These are phyloP conservation scores for Rhizopus microsporus DNA, from an alignment of 371 early-diverging fungal genomes.

Conservation along the genomic window DNA sequence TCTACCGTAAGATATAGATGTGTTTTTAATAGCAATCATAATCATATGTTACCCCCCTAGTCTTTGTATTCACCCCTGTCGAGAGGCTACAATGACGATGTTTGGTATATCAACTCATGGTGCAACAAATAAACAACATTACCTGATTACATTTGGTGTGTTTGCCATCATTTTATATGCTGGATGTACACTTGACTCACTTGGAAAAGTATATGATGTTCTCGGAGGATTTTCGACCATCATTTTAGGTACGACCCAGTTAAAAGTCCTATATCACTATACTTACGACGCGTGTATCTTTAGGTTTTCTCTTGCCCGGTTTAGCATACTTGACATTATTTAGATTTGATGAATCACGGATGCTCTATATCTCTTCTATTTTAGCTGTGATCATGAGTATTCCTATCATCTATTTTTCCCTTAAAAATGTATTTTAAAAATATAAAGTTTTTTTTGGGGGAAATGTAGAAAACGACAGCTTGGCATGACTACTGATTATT, in stretches of 20 bases:
- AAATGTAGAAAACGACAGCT: too few relatives aligned
- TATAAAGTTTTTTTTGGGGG: constrained; percentile 2
- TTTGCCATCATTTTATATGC: constrained; percentile 40
- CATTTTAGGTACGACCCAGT: constrained; percentile 27
- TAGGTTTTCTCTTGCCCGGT: constrained; percentile 44
- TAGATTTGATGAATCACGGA: constrained; percentile 23
- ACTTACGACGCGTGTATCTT: background rate
- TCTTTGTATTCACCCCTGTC: constrained; percentile 52
- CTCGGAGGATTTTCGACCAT: constrained; percentile 62
- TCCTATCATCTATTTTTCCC: constrained; percentile 38
- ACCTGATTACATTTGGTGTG: constrained; percentile 35
- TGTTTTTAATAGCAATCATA: background rate
- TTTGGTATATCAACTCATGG: constrained; percentile 35
- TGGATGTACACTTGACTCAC: constrained; percentile 45
- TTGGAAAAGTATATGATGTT: constrained; percentile 54
- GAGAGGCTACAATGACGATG: constrained; percentile 49
- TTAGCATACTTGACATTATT: constrained; percentile 37
- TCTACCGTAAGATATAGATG: constrained; percentile 35
- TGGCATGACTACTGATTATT: too few relatives aligned
- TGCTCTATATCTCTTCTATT: constrained; percentile 17
- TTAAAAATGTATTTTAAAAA: constrained; percentile 21
- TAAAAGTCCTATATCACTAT: background rate
- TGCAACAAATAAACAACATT: constrained; percentile 43
- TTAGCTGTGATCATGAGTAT: constrained; percentile 23
- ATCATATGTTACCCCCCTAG: constrained; percentile 11